Conservation (phyloP, 768 basidiomycete species). For the Tricholoma bakamatsutake region DNA sequence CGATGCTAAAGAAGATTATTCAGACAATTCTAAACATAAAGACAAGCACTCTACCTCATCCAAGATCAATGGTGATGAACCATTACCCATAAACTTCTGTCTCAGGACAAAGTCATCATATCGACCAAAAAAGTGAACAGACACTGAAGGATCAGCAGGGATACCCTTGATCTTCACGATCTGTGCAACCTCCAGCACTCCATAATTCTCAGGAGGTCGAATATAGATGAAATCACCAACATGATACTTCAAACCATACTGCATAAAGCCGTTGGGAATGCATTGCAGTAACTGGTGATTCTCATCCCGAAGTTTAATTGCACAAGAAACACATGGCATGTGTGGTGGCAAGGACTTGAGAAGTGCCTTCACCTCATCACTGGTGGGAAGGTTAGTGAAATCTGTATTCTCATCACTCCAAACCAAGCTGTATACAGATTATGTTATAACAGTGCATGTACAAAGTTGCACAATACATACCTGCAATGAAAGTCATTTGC, state of each 20-base stretch:
- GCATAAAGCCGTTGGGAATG: constrained; percentile 30
- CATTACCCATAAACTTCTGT: constrained; percentile 7
- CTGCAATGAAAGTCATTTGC: constrained; percentile 52
- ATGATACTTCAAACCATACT: constrained; percentile 47
- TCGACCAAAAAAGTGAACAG: constrained; percentile 40
- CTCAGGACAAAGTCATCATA: constrained; percentile 32
- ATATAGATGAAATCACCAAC: constrained; percentile 58
- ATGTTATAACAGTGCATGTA: neutral
- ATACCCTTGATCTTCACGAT: constrained; percentile 34
- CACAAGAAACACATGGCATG: constrained; percentile 48
- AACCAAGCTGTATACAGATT: constrained; percentile 31
- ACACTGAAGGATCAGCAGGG: constrained; percentile 19
- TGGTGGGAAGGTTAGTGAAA: constrained; percentile 40
- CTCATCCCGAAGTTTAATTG: constrained; percentile 23
- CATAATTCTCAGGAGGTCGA: constrained; percentile 22
- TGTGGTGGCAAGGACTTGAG: constrained; percentile 22
- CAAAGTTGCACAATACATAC: constrained; percentile 27
- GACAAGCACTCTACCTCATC: constrained; percentile 39
- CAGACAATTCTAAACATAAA: neutral
- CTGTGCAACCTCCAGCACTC: constrained; percentile 49
- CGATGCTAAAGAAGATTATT: constrained; percentile 24
- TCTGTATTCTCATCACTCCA: constrained; percentile 44
- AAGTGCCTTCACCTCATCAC: constrained; percentile 23
- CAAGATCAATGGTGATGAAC: constrained; percentile 8
- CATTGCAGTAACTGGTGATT: constrained; percentile 18